Percentiles rank a stretch among this genome's conserved stretches.
Conservation (phyloP, 2,329 filamentous ascomycete genomes). For the Colletotrichum echinochloae region DNA sequence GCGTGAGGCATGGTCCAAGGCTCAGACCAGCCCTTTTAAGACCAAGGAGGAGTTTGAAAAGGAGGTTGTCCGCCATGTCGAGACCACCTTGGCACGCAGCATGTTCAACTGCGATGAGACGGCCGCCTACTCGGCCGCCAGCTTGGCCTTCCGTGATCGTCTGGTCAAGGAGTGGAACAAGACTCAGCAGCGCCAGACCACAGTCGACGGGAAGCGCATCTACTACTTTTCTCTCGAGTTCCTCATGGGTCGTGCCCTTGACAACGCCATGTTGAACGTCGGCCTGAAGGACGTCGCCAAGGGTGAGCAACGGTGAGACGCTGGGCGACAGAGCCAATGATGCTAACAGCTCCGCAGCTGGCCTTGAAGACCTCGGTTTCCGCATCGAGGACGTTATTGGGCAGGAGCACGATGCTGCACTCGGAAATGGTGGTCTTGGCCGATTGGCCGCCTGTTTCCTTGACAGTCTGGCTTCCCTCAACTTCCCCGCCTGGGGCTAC, state of each 20-base stretch:
- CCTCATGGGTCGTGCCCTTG: slow-evolving; percentile 93
- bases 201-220: slow-evolving; percentile 88
- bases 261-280: slow-evolving; percentile 99
- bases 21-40: slow-evolving; percentile 75
- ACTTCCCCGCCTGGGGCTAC: slow-evolving; percentile 98
- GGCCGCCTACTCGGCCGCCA: slow-evolving; percentile 91
- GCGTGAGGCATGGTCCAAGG: slow-evolving; percentile 80
- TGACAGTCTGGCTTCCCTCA: slow-evolving; percentile 93
- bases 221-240: slow-evolving; percentile 99
- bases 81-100: slow-evolving; percentile 94
- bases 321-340: background rate
- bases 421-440: slow-evolving; percentile 95
- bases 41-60: slow-evolving; percentile 86
- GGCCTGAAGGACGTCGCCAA: slow-evolving; percentile 87
- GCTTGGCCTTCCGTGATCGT: slow-evolving; percentile 91
- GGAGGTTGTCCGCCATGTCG: slow-evolving; percentile 92
- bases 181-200: slow-evolving; percentile 96
- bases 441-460: slow-evolving; percentile 96
- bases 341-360: slow-evolving; percentile 66
- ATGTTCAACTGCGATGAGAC: slow-evolving; percentile 98
- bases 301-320: slow-evolving; percentile 62
- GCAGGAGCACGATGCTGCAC: slow-evolving; percentile 95
- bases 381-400: slow-evolving; percentile 94
- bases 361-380: slow-evolving; percentile 90
- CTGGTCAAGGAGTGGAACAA: slow-evolving; percentile 97